These are phyloP conservation scores for Mortierella sp. DNA, from an alignment of 371 early-diverging fungal genomes.

Conservation along the genomic window DNA sequence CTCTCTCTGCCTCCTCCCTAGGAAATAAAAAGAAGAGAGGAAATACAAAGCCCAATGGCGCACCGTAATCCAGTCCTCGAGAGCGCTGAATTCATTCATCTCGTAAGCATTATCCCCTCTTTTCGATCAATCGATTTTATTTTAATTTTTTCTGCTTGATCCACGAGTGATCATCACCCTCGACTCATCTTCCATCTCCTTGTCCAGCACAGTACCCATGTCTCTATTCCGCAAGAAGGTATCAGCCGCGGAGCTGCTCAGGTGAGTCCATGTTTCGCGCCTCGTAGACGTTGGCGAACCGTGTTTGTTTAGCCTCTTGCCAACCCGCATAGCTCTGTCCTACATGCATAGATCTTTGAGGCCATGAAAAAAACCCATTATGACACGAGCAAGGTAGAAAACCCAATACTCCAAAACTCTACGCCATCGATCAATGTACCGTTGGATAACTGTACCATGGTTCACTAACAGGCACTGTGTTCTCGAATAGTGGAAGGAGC, in stretches of 20 bases:
- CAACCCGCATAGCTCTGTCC: too few relatives aligned
- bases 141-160: neutral
- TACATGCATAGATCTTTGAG: constrained; percentile 61
- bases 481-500: constrained; percentile 70
- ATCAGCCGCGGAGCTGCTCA: constrained; percentile 63
- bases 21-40: too few relatives aligned
- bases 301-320: too few relatives aligned
- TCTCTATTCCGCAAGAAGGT: constrained; percentile 67
- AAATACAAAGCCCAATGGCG: too few relatives aligned
- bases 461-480: too few relatives aligned
- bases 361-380: constrained; percentile 73
- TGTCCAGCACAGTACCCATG: constrained; percentile 68
- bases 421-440: too few relatives aligned
- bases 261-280: constrained; percentile 44
- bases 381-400: constrained; percentile 61
- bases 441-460: too few relatives aligned
- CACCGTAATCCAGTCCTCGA: constrained; percentile 60
- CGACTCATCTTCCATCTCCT: neutral
- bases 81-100: constrained; percentile 70
- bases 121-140: neutral
- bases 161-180: too few relatives aligned
- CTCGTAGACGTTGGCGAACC: too few relatives aligned
- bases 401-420: neutral
- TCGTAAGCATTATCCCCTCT: constrained; percentile 14
- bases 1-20: too few relatives aligned